These are phyloP conservation scores for Aspergillus nanangensis DNA, from an alignment of 495 filamentous ascomycete genomes.

Conservation along the genomic window DNA sequence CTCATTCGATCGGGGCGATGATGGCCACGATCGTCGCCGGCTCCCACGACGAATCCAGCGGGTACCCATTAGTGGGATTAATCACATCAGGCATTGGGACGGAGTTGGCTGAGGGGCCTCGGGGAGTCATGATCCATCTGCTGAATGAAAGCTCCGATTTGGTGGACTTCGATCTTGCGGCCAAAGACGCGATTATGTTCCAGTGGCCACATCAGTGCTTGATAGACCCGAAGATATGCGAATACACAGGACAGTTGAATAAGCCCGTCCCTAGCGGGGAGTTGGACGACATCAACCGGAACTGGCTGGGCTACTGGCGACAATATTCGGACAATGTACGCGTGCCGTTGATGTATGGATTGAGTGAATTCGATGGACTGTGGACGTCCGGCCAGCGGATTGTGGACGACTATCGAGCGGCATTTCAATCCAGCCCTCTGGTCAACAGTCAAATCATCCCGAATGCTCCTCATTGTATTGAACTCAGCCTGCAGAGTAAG, in stretches of 20 bases:
- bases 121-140: neutral
- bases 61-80: constrained; percentile 28
- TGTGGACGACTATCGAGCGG: neutral
- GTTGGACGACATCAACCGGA: constrained; percentile 11
- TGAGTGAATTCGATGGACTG: constrained; percentile 17
- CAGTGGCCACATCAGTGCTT: neutral
- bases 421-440: constrained; percentile 20
- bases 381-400: constrained; percentile 10
- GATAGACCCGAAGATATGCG: neutral
- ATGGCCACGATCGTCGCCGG: constrained; percentile 19
- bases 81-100: constrained; percentile 24
- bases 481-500: constrained; percentile 17
- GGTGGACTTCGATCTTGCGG: constrained; percentile 2
- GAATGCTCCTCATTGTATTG: constrained; percentile 22
- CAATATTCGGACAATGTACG: constrained; percentile 10
- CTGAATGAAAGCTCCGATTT: neutral
- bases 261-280: constrained; percentile 16
- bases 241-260: constrained; percentile 12
- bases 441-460: constrained; percentile 12
- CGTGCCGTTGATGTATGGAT: constrained; percentile 21
- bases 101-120: constrained; percentile 1
- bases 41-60: constrained; percentile 2
- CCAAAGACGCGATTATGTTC: constrained; percentile 24
- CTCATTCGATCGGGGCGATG: constrained; percentile 29
- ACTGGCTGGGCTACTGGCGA: constrained; percentile 19